Evolutionary conservation across 2,329 filamentous ascomycete genomes (phyloP), one percentile per base, ranked within the genome.

Genomic region (Arthroderma sp.): DNA sequence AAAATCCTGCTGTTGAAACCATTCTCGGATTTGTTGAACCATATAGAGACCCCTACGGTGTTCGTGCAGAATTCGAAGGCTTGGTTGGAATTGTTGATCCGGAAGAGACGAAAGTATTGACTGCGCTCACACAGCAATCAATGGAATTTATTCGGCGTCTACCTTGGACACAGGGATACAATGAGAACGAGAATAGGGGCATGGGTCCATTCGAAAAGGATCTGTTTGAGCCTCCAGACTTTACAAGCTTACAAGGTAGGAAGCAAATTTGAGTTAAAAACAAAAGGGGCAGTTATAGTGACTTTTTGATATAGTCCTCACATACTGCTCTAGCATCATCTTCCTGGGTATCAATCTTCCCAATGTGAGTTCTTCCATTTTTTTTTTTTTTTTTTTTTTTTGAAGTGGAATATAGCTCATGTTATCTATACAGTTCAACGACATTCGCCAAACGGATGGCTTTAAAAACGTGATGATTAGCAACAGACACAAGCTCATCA

Each of bases 401-500:
- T 37, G 34, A 6, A 37, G 6, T 37, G 8, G 11, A 37, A n/a
- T 22, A 37, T 11, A 6, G 8, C 6, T 37, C 8, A 11, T 36
- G 33, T n/a, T 9, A 22, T 22, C 15, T 22, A 1, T 3, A 22
- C 27, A 68, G 63, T 84, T 83, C 55, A 82, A 86, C 53, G 78
- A 82, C 50, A 86, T 91, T 48, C 75, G 86, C 50, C 85, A 93
- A 58, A 81, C 76, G 4, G 79, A 86, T 49, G 86, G 86, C 2
- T 94, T 93, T 76, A 94, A 94, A 68, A 93, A 93, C 54, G 86
- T 93, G 5, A 73, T 75, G 34, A 64, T 78, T 37, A 72, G 74
- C 33, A 80, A 80, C 53, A 71, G 77, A n/a, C 34, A 11, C n/a
- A 37, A 22, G n/a, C n/a, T 22, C 11, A 37, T 11, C 8, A 37